Evolutionary conservation across 2,329 filamentous ascomycete genomes (phyloP).

Genomic region (Penicillium sp.): DNA sequence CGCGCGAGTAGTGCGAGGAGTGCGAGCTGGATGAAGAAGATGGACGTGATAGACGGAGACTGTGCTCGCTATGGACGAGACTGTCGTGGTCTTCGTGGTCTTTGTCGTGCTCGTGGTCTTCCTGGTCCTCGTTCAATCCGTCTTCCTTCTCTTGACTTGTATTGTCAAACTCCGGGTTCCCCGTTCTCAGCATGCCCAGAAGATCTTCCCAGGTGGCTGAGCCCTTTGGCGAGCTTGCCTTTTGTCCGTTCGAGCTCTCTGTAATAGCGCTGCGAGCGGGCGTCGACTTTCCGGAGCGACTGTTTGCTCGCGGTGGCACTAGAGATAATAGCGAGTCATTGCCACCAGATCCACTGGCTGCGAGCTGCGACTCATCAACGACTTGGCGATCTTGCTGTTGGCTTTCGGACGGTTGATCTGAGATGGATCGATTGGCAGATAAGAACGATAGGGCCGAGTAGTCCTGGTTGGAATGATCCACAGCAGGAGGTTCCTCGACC

Average conservation of each 20-base stretch:
- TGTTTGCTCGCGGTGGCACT: conserved; percentile 8
- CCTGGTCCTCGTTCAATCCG: neutral
- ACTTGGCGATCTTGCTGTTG: conserved; percentile 17
- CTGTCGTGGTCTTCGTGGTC: conserved; percentile 8
- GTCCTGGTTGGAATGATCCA: conserved; percentile 13
- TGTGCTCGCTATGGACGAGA: conserved; percentile 14
- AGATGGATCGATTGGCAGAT: conserved; percentile 19
- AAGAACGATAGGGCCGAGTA: conserved; percentile 16
- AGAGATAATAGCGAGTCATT: conserved; percentile 16
- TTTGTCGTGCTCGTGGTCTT: too few species aligned
- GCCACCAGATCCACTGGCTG: conserved; percentile 7
- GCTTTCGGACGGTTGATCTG: conserved; percentile 5
- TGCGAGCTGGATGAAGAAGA: conserved; percentile 9
- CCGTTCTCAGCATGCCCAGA: neutral
- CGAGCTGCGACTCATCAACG: conserved; percentile 7
- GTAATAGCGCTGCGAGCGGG: conserved; percentile 1
- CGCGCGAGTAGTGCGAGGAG: conserved; percentile 12
- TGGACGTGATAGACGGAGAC: conserved; percentile 8
- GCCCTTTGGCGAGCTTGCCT: neutral
- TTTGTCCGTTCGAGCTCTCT: conserved; percentile 1
- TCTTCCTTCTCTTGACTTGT: conserved; percentile 7
- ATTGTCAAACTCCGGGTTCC: conserved; percentile 1
- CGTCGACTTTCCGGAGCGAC: conserved; percentile 4
- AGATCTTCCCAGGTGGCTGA: neutral
- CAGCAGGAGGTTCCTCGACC: neutral